Evolutionary conservation across 352 stramenopile species (phyloP), one percentile per base, ranked within the genome.

Genomic region (Pythium aphanidermatum): DNA sequence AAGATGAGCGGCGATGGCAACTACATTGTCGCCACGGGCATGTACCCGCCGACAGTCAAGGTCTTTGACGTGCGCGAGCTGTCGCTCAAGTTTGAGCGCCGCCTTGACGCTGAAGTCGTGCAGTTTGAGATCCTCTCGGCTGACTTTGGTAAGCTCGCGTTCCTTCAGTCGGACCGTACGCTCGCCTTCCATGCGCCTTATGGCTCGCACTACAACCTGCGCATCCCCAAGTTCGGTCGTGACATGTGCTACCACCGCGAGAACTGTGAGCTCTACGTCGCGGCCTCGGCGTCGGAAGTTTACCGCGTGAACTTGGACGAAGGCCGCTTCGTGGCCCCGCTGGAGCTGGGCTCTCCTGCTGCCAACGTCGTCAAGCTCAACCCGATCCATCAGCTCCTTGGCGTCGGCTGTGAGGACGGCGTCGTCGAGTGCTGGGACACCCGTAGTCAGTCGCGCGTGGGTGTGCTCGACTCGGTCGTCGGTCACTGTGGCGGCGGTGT

Each of bases 81-180:
- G 50, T 96, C 91, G 60, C 87, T 99, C 77, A 99, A 99, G 66
- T 99, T 99, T 69, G 95, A 99, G 73, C 74, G 97, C 32, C 96
- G 97, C 26, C 65, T 99, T 21, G 92, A 99, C 71, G 75, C 83
- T 28, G 95, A 99, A 53, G 93, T 98, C 40, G 90, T 99, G 23
- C 92, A 98, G 57, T 79, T 99, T 40, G 65, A 95, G 47, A 84
- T 98, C 24, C 68, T 99, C 14, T 94, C 89, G 12, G 65, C 90
- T 26, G 96, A 99, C 66, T 99, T 98, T 61, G 96, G 96, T 55
- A 99, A 99, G 79, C 70, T 99, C 31, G 96, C 79, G 16, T 97
- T 99, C 49, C 60, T 99, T 16, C 84, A 96, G 43, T 83, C 89
- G 12, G 96, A 99, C 66, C 84, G 97, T 16, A 97, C 87, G 25